Base-by-base conservation (phyloP, 306 rosid genomes). In the Cicer cuneatum region DNA sequence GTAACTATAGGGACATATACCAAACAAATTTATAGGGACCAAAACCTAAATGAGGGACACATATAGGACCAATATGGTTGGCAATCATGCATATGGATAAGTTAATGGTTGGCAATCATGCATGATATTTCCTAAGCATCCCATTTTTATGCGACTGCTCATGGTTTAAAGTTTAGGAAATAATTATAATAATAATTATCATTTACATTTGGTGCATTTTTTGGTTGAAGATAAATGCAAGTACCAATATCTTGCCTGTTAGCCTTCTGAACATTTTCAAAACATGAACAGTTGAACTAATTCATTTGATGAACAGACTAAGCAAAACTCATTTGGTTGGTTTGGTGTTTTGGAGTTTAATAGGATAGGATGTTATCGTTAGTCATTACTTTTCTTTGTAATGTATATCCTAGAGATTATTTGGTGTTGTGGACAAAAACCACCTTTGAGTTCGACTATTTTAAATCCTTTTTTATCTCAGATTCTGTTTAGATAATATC, bases 391-490 rank as follows among this genome's bases (percentile, higher is more conserved):
- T 19, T 21, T 63, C 63, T 49, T 40, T 10, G 7, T 53, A 5
- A 33, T 5, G 0, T 48, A 68, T 19, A 47, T 14, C 43, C 46
- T 47, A 9, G 16, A 13, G 71, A 4, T 45, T 21, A 35, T 48
- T 68, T 15, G 29, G 43, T 46, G 24, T 67, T 13, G 56, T 1
- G n/a, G 13, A 75, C 38, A n/a, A 65, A 40, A 53, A 3, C 47
- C 12, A 61, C 18, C 72, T 71, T 54, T 72, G 77, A 37, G 67
- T 51, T 63, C 2, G 12, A 49, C 72, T 15, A 33, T 29, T 15
- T 38, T 39, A 8, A 10, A 39, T 19, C 13, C 21, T 14, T 4
- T 40, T 52, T 40, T 29, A 52, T 65, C 9, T 41, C 19, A 51
- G 43, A 41, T 53, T 74, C 19, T 76, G 38, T 41, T n/a, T 40